Evolutionary conservation across 2,329 filamentous ascomycete genomes (phyloP), one percentile per base, ranked within the genome.

Genomic region (Arthrobotrys sphaeroides): DNA sequence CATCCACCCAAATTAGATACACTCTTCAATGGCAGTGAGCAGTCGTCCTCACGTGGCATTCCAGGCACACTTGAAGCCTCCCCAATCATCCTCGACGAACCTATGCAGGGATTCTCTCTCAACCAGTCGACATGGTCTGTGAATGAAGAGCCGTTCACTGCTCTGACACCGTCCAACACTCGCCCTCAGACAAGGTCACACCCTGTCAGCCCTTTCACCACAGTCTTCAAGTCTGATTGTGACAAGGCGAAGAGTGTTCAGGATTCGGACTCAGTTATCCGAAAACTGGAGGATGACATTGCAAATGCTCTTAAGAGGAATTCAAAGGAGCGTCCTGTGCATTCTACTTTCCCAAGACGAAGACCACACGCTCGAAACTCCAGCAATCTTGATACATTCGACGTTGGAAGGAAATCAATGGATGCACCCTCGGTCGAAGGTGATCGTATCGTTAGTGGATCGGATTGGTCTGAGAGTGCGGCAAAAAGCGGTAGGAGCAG

Each of bases 1-100:
- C 73, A 77, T 9, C 66, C 73, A 18, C 73, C 73, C 7, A 72
- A 72, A n/a, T 28, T 77, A 51, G 73, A 77, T 47, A 77, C 65
- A 9, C 45, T 77, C 6, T 77, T 77, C 60, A 69, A 60, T 42
- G 59, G 72, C 22, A 59, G 42, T 22, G 72, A 75, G 31, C 72
- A 64, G 22, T 51, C 70, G 28, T 40, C 72, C n/a, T 75, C 72
- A 16, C 64, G 72, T 36, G 57, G 72, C 16, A 38, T 64, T 31
- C 57, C 72, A 0, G 59, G 57, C 42, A 68, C 68, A 24, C 64
- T 75, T 22, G 72, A 75, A 22, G 33, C 72, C 28, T 75, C 72
- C 6, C 72, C 72, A 18, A 69, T 75, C 40, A 75, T 69, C 24
- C 72, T 75, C n/a, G 72, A 75, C 26, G 72, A 75, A 31, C 33